phyloP scores from a whole-genome alignment of 75 land plant species.

The Selaginella moellendorffii region DNA sequence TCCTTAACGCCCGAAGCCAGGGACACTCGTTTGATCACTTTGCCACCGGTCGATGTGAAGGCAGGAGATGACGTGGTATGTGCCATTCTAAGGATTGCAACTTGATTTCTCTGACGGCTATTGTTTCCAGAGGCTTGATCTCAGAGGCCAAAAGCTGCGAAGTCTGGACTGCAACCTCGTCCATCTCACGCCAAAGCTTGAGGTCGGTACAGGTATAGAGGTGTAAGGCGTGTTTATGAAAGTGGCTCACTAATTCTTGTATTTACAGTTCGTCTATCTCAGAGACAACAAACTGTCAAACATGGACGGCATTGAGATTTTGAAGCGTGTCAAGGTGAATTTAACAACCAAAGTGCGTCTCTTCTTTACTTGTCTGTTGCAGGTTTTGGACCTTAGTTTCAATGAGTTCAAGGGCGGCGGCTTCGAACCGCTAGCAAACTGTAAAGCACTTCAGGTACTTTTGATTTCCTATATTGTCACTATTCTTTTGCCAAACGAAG shows the following conservation, averaged over 20 bases:
- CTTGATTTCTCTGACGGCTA: neutral
- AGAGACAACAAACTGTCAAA: constrained; percentile 85
- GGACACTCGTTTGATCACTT: constrained; percentile 57
- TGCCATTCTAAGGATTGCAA: neutral
- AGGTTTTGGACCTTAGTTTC: constrained; percentile 96
- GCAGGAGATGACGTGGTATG: constrained; percentile 84
- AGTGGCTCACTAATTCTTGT: neutral
- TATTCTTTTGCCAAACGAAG: neutral
- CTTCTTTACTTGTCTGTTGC: neutral
- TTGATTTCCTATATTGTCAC: neutral
- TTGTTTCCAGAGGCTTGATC: constrained; percentile 45
- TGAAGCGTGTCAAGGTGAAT: constrained; percentile 75
- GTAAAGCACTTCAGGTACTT: constrained; percentile 64
- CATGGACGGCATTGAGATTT: constrained; percentile 70
- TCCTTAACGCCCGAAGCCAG: constrained; percentile 43
- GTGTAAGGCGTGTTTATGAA: neutral
- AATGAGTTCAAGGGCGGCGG: constrained; percentile 89
- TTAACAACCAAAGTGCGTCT: neutral
- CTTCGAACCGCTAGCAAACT: constrained; percentile 82
- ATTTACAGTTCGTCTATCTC: constrained; percentile 81
- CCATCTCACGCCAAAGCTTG: constrained; percentile 64
- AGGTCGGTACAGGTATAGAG: constrained; percentile 30
- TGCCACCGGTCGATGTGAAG: constrained; percentile 71
- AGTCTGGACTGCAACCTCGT: constrained; percentile 43
- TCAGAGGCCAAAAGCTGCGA: constrained; percentile 74